Base-by-base conservation (phyloP, 192 early-diverging fungal species). In the Backusella macrospora region DNA sequence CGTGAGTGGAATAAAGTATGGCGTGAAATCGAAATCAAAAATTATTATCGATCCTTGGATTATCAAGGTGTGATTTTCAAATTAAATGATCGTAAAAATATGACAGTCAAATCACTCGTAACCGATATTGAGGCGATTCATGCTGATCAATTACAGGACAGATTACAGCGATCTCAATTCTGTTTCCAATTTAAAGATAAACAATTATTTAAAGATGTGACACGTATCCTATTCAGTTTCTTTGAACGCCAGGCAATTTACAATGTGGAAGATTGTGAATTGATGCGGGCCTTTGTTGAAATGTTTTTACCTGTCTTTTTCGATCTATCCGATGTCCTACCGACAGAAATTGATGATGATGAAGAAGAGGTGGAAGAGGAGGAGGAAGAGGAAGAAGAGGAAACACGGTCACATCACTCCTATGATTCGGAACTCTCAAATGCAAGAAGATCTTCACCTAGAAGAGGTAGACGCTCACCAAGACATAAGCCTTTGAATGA, bases 1-100 rank as follows among this genome's bases (percentile, higher is more conserved):
- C 91, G 95, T 62, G 95, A 98, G 65, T 96, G 90, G 89, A 94
- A 94, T 85, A 96, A 96, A 78, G 89, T 97, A 23, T 99, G 98
- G 98, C 91, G 96, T 26, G 97, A 99, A 71, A 85, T 91, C 43
- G 96, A 99, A 49, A 74, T 85, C 46, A 96, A 96, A 73, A 99
- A 98, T 85, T 99, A 92, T 84, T 94, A 95, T 79, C 95, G 95
- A 66, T 88, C 97, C 8, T 84, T 99, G 62, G 98, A 99, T 82
- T 93, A 99, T 78, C 95, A 97, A 80, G 95, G 96, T 4, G 87
- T 95, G 48, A 89, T 86, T 8, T 96, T 99, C 85, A 98, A 98
- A 75, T 74, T 86, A 0, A 79, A 86, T 6, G 98, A 99, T 81
- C 89, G 92, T 49, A 96, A 94, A 64, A 85, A 79, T 26, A 86